A percentile compares a stretch with the other conserved stretches of the same genome.
Evolutionary conservation across 2,329 filamentous ascomycete species (phyloP).

Genomic region (Cadophora sp.): DNA sequence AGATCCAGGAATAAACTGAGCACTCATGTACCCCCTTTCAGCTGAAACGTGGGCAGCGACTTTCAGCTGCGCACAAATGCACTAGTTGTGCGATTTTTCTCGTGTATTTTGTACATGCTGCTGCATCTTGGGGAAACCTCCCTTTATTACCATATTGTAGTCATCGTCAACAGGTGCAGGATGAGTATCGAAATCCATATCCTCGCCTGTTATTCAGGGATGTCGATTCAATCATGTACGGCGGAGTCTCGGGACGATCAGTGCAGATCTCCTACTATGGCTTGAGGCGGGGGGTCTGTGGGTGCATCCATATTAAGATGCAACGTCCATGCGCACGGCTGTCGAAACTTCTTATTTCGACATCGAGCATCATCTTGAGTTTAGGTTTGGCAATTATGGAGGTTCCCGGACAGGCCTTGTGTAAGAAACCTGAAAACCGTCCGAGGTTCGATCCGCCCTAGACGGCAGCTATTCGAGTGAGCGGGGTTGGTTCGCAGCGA

Average conservation of each 20-base stretch:
- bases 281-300: constrained; percentile 8
- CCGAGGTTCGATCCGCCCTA: neutral
- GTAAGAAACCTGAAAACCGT: neutral
- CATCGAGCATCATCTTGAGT: neutral
- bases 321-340: neutral
- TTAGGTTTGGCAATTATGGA: neutral
- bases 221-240: constrained; percentile 1
- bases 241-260: neutral
- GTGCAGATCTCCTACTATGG: neutral
- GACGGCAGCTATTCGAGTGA: neutral
- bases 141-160: neutral
- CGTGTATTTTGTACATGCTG: neutral
- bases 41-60: neutral
- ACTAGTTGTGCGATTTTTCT: neutral
- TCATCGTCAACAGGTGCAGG: neutral
- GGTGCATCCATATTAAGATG: neutral
- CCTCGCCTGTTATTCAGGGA: neutral
- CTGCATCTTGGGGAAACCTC: neutral
- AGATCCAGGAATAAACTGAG: neutral
- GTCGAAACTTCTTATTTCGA: neutral
- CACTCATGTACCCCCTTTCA: neutral
- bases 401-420: neutral
- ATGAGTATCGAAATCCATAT: neutral
- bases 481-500: neutral
- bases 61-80: constrained; percentile 9